Conservation (phyloP, 805 yeast genomes). For the Hagleromyces aurorensis region DNA sequence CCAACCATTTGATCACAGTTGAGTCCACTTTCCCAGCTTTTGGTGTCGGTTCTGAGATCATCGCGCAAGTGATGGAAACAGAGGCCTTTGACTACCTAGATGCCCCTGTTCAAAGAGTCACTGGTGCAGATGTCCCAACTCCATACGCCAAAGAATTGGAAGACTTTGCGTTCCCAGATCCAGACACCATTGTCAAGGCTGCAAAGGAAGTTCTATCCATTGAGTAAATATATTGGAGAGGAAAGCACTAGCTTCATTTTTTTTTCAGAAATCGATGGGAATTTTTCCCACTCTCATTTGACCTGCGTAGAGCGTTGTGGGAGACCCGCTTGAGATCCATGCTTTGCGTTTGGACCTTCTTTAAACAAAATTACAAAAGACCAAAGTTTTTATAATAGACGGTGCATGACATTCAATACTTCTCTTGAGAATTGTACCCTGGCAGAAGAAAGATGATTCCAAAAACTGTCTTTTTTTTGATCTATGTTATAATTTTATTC, state of each 20-base stretch:
- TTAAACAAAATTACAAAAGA: no score
- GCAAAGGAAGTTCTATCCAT: constrained; percentile 70
- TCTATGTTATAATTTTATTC: no score
- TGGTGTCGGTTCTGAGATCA: constrained; percentile 97
- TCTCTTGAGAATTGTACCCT: no score
- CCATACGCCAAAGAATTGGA: constrained; percentile 95
- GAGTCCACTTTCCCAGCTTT: constrained; percentile 98
- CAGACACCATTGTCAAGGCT: constrained; percentile 82
- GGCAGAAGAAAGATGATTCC: no score
- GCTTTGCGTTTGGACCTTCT: no score
- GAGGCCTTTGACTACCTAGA: constrained; percentile 97
- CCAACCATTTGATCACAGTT: constrained; percentile 91
- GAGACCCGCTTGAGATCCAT: no score
- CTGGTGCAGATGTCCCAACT: constrained; percentile 99
- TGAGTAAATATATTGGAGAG: constrained; percentile 37
- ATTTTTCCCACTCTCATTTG: constrained; percentile 1
- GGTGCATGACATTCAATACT: no score
- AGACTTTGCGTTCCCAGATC: constrained; percentile 98
- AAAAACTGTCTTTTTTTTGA: no score
- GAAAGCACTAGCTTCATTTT: no score
- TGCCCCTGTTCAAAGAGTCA: constrained; percentile 96
- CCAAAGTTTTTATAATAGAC: no score
- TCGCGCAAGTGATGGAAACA: constrained; percentile 96
- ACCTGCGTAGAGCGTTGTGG: no score
- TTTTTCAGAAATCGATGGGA: no score